A percentile compares a stretch with the other conserved stretches of the same genome.
Evolutionary conservation across 805 yeast genomes (phyloP).

Genomic region (Metschnikowia aberdeeniae): DNA sequence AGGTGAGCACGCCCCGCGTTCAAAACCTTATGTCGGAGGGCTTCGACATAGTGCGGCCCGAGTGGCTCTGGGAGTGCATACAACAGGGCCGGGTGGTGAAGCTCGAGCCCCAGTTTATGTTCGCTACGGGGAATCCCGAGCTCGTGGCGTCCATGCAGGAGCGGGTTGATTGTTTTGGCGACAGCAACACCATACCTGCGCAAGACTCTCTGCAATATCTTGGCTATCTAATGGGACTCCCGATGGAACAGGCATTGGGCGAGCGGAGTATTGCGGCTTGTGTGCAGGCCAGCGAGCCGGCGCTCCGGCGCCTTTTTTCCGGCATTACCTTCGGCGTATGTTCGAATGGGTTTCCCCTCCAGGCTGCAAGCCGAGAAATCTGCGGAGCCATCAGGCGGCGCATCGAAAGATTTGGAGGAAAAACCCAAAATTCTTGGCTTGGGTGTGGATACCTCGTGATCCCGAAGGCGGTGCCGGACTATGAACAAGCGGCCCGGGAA

Average conservation of each 20-base stretch:
- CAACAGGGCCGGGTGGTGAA: slow-evolving; percentile 37
- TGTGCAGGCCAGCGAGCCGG: slow-evolving; percentile 5
- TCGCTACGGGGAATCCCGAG: slow-evolving; percentile 31
- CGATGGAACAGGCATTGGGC: slow-evolving; percentile 7
- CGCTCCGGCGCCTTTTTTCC: slow-evolving; percentile 31
- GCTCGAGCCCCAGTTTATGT: slow-evolving; percentile 60
- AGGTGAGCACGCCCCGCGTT: slow-evolving; percentile 25
- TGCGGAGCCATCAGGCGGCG: slow-evolving; percentile 19
- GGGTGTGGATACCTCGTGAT: slow-evolving; percentile 41
- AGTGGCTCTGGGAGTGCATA: slow-evolving; percentile 72
- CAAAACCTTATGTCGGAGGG: slow-evolving; percentile 33
- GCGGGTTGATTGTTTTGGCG: slow-evolving; percentile 58
- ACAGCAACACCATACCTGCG: slow-evolving; percentile 46
- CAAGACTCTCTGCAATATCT: slow-evolving; percentile 6
- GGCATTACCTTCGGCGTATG: slow-evolving; percentile 32
- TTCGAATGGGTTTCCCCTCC: background rate
- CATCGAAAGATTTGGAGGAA: slow-evolving; percentile 44
- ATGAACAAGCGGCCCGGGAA: slow-evolving; percentile 5
- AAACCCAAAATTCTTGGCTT: background rate
- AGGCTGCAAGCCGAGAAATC: background rate
- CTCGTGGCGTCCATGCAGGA: slow-evolving; percentile 18
- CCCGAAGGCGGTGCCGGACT: slow-evolving; percentile 7
- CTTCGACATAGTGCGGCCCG: slow-evolving; percentile 59
- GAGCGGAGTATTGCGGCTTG: slow-evolving; percentile 1
- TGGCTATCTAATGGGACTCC: slow-evolving; percentile 8